phyloP scores from a whole-genome alignment of 257 asterid species.

The Solanum virginianum region DNA sequence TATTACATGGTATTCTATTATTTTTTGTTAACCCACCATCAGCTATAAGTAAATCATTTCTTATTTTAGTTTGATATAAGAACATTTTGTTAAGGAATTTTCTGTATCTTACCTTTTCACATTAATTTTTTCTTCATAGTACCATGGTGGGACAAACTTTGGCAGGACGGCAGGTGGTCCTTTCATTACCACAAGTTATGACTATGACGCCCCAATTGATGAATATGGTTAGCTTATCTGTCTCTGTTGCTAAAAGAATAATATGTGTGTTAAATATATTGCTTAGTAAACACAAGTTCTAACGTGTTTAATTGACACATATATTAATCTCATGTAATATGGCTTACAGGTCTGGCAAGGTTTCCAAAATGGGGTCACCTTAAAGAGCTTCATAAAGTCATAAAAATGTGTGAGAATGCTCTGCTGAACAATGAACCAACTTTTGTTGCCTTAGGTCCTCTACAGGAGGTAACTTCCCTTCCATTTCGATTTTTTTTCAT shows the following conservation, averaged over 20 bases:
- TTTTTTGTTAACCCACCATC: background rate
- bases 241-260: background rate
- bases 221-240: constrained; percentile 55
- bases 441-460: constrained; percentile 47
- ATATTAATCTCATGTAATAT: constrained; percentile 5
- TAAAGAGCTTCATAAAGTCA: constrained; percentile 76
- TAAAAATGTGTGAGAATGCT: constrained; percentile 57
- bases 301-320: background rate
- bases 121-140: constrained; percentile 23
- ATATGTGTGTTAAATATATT: background rate
- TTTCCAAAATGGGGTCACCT: constrained; percentile 94
- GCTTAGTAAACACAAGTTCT: background rate
- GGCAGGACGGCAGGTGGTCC: constrained; percentile 98
- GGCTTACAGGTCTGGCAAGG: constrained; percentile 66
- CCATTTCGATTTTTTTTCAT: background rate
- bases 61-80: background rate
- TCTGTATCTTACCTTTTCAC: background rate
- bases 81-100: background rate
- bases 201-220: constrained; percentile 93
- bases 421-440: constrained; percentile 47
- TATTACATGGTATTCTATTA: constrained; percentile 65
- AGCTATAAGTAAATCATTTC: background rate
- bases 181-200: constrained; percentile 87
- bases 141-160: constrained; percentile 97
- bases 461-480: constrained; percentile 51